These are phyloP conservation scores for Chenopodium album DNA, from an alignment of 148 eudicot genomes.

Conservation along the genomic window DNA sequence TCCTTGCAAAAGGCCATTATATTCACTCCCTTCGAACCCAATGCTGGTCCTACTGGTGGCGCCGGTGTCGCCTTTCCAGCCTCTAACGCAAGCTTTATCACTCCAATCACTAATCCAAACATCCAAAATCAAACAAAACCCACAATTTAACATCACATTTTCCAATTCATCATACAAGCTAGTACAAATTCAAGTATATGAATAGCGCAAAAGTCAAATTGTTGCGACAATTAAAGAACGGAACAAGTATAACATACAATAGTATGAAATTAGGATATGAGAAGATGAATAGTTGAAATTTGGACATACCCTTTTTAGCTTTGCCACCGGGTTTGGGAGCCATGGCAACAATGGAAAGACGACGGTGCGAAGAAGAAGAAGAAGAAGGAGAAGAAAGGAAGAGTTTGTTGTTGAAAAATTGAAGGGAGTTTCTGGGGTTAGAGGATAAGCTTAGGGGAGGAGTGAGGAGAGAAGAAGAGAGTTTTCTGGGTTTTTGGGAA, in stretches of 20 bases:
- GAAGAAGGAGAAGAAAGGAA: conserved; percentile 16
- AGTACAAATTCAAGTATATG: too few species aligned
- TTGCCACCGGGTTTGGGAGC: conserved; percentile 79
- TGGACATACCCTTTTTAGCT: conserved; percentile 62
- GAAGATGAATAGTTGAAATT: background rate
- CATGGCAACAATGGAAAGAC: conserved; percentile 61
- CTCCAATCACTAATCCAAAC: conserved; percentile 60
- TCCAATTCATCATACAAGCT: background rate
- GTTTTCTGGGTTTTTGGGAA: conserved; percentile 7
- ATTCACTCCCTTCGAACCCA: conserved; percentile 96
- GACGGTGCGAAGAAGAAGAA: conserved; percentile 29
- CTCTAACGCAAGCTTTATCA: conserved; percentile 88
- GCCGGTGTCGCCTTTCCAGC: conserved; percentile 99
- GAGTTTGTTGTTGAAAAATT: conserved; percentile 29
- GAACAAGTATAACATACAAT: too few species aligned
- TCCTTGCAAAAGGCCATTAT: conserved; percentile 95
- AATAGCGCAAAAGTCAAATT: too few species aligned
- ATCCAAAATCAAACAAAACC: too few species aligned
- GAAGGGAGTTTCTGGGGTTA: conserved; percentile 31
- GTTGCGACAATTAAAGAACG: too few species aligned
- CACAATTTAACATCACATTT: background rate
- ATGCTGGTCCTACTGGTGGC: conserved; percentile 96
- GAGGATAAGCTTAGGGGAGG: conserved; percentile 32
- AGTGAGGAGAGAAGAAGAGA: conserved; percentile 27
- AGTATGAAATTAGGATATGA: background rate